These are phyloP conservation scores for Chaetoceros tenuissimus DNA, from an alignment of 108 stramenopile genomes.

Conservation along the genomic window DNA sequence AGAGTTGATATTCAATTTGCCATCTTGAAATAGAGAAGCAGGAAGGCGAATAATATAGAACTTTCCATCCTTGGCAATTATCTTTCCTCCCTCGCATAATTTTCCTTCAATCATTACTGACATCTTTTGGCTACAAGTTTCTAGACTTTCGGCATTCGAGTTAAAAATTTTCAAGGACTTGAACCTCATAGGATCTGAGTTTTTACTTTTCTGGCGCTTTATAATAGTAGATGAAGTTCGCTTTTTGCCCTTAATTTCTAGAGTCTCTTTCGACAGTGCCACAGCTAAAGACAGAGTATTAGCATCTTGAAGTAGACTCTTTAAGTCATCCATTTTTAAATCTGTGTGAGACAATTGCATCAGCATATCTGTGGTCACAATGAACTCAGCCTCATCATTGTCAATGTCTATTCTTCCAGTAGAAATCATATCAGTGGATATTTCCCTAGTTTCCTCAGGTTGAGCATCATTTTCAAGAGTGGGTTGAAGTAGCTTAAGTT, in stretches of 20 bases:
- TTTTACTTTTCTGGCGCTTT: neutral
- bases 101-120: neutral
- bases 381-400: too few species aligned
- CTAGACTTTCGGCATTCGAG: neutral
- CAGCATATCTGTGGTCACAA: too few species aligned
- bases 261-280: too few species aligned
- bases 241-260: neutral
- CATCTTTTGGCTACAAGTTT: neutral
- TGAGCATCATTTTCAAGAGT: too few species aligned
- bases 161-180: neutral
- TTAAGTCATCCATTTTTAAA: too few species aligned
- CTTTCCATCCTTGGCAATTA: neutral
- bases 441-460: too few species aligned
- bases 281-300: too few species aligned
- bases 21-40: conserved; percentile 3
- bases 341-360: too few species aligned
- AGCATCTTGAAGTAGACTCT: too few species aligned
- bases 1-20: conserved; percentile 4
- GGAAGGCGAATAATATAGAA: conserved; percentile 9
- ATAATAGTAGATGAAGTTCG: neutral
- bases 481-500: too few species aligned
- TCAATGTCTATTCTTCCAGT: too few species aligned
- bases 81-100: neutral
- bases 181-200: neutral
- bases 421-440: too few species aligned